Evolutionary conservation across 2,329 filamentous ascomycete species (phyloP).

Genomic region (Aspergillus sergii): DNA sequence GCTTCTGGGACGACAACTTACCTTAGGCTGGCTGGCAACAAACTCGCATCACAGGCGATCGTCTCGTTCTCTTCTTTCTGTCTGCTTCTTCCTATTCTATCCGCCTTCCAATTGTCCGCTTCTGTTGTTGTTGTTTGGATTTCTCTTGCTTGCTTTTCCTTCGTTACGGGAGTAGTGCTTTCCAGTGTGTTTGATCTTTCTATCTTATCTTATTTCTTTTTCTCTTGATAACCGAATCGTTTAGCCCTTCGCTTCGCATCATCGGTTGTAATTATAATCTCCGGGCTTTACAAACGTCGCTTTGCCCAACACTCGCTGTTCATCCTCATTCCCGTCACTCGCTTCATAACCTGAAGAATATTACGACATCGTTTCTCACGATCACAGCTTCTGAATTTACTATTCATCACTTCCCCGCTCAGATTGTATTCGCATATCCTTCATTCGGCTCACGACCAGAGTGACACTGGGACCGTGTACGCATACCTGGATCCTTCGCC

Average conservation of each 20-base stretch:
- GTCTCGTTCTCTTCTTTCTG: slow-evolving; percentile 10
- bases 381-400: neutral
- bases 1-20: slow-evolving; percentile 5
- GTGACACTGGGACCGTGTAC: neutral
- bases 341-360: slow-evolving; percentile 9
- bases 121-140: slow-evolving; percentile 9
- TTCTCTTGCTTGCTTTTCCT: slow-evolving; percentile 1
- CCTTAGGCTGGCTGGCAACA: neutral
- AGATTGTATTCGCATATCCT: neutral
- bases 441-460: neutral
- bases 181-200: slow-evolving; percentile 1
- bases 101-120: slow-evolving; percentile 7
- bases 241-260: neutral
- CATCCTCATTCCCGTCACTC: slow-evolving; percentile 17
- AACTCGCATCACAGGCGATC: slow-evolving; percentile 11
- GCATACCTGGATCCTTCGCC: neutral
- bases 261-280: slow-evolving; percentile 17
- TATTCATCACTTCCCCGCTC: neutral
- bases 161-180: slow-evolving; percentile 1
- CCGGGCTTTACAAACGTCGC: slow-evolving; percentile 4
- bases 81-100: slow-evolving; percentile 12
- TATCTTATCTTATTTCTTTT: neutral
- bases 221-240: slow-evolving; percentile 3
- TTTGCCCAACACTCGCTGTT: slow-evolving; percentile 16
- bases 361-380: neutral